A percentile compares a stretch with the other conserved stretches of the same genome.
Conservation (phyloP, 495 filamentous ascomycete species). For the Neurospora sp. region DNA sequence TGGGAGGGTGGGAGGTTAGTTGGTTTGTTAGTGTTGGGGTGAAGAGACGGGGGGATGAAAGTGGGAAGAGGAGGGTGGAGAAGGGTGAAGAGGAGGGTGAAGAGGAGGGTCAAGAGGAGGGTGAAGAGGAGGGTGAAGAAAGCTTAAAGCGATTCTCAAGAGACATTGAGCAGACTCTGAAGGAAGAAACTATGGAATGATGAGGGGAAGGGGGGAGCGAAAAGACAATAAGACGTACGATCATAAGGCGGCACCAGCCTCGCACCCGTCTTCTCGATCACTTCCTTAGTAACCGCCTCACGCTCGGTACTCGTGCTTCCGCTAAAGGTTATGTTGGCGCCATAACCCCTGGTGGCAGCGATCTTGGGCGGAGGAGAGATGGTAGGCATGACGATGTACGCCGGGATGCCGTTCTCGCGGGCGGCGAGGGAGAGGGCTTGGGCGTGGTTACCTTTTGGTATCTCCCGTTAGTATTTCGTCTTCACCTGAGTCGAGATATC, state of each 20-base stretch:
- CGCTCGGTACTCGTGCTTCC: constrained; percentile 73
- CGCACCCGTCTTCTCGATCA: constrained; percentile 61
- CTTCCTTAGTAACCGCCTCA: constrained; percentile 59
- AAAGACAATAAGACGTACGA: constrained; percentile 14
- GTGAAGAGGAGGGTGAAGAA: neutral
- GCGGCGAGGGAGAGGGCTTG: constrained; percentile 89
- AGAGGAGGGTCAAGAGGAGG: neutral
- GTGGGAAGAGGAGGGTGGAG: neutral
- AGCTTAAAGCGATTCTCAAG: neutral
- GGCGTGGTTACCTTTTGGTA: constrained; percentile 63
- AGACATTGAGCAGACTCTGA: neutral
- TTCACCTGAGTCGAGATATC: too few species aligned
- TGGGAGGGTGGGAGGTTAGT: neutral
- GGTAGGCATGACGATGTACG: constrained; percentile 82
- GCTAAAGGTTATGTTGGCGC: constrained; percentile 70
- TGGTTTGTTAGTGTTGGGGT: neutral
- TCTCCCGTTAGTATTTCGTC: neutral
- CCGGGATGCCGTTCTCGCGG: constrained; percentile 44
- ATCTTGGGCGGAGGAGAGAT: constrained; percentile 82
- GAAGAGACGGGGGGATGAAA: neutral
- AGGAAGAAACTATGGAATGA: neutral
- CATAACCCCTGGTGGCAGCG: constrained; percentile 64
- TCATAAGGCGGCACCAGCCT: constrained; percentile 83
- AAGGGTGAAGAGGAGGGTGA: neutral
- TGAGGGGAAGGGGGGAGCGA: neutral